phyloP scores from a whole-genome alignment of 2,329 filamentous ascomycete genomes.

The Clonostachys solani region DNA sequence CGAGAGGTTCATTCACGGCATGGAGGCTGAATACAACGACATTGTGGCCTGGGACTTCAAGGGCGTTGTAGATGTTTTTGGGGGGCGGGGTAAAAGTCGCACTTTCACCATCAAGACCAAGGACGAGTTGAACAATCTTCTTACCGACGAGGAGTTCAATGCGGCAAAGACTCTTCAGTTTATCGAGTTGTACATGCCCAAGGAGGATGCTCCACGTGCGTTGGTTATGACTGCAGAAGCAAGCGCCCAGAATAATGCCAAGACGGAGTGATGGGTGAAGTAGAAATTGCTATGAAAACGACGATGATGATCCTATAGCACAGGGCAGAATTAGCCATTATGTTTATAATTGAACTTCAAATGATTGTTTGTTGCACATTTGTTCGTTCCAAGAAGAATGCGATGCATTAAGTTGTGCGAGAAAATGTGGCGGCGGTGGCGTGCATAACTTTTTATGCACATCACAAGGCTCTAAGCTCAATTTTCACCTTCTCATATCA shows the following conservation, averaged over 20 bases:
- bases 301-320: not conserved
- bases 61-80: conserved; percentile 64
- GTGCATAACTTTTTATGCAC: too few relatives aligned
- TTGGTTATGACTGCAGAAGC: conserved; percentile 68
- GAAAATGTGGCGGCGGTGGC: too few relatives aligned
- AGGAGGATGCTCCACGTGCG: conserved; percentile 69
- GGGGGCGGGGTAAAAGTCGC: conserved; percentile 49
- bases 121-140: conserved; percentile 61
- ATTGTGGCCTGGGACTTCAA: conserved; percentile 72
- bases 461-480: too few relatives aligned
- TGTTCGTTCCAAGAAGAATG: not conserved
- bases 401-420: too few relatives aligned
- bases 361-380: not conserved
- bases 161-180: conserved; percentile 56
- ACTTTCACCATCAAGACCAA: conserved; percentile 67
- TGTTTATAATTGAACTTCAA: not conserved
- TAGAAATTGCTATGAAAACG: not conserved
- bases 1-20: conserved; percentile 83
- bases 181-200: conserved; percentile 79
- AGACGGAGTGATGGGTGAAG: conserved; percentile 14
- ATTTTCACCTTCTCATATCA: too few relatives aligned
- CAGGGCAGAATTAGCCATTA: not conserved
- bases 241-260: conserved; percentile 64
- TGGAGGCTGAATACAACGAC: conserved; percentile 77
- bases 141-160: conserved; percentile 61